Evolutionary conservation across 2,329 filamentous ascomycete species (phyloP).

Genomic region (Penicillium sp.): DNA sequence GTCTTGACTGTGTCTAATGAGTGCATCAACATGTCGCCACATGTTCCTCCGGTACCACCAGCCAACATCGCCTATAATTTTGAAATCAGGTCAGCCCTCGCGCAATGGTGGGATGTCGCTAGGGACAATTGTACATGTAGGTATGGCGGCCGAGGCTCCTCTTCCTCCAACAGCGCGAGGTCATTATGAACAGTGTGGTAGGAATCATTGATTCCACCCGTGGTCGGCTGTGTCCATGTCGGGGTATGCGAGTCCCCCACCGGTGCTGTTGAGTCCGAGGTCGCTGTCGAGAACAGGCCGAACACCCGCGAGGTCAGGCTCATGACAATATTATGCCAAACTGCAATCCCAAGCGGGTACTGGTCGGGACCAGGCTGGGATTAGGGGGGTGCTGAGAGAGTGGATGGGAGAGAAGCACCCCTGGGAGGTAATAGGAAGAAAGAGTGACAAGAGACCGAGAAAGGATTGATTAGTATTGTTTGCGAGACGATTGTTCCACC

Average conservation of each 20-base stretch:
- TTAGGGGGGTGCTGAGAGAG: conserved; percentile 21
- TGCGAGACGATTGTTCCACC: conserved; percentile 13
- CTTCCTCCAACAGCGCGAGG: conserved; percentile 43
- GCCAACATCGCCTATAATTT: conserved; percentile 79
- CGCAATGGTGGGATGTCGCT: neutral
- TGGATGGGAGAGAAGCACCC: conserved; percentile 15
- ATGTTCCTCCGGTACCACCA: conserved; percentile 86
- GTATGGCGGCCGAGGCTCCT: conserved; percentile 60
- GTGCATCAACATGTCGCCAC: conserved; percentile 97
- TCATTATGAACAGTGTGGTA: conserved; percentile 29
- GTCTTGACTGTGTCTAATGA: conserved; percentile 98
- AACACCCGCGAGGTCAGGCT: conserved; percentile 56
- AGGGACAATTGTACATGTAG: conserved; percentile 54
- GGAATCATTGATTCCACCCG: conserved; percentile 5
- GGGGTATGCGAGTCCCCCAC: conserved; percentile 26
- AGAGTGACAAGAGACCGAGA: conserved; percentile 17
- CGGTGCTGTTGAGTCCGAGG: conserved; percentile 21
- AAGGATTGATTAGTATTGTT: conserved; percentile 2
- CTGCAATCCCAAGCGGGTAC: conserved; percentile 28
- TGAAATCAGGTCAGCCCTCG: conserved; percentile 6
- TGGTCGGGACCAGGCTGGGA: conserved; percentile 29
- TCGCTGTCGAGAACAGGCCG: conserved; percentile 50
- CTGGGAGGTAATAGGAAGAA: conserved; percentile 7
- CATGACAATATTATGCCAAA: conserved; percentile 46
- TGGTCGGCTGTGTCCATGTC: conserved; percentile 29